Evolutionary conservation across 495 filamentous ascomycete genomes (phyloP), one percentile per base, ranked within the genome.

Genomic region (Letharia columbiana): DNA sequence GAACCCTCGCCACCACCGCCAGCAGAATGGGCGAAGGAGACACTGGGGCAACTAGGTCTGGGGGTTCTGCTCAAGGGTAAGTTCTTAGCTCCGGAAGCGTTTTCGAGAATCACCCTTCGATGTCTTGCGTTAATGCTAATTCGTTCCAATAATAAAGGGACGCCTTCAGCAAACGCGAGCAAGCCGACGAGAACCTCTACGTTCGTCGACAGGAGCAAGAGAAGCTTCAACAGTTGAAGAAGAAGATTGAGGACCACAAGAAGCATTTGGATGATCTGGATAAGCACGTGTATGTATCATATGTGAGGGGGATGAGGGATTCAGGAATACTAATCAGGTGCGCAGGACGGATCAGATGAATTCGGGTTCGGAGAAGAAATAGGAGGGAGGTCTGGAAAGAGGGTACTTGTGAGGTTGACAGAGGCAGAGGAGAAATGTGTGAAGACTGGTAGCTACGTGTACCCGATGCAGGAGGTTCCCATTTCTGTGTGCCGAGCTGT

Each of bases 121-220:
- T 12, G 4, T 42, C 40, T 6, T 10, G 5, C 17, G 28, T 18
- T 9, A 11, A 49, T 50, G 64, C 65, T 67, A 40, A 66, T 35
- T 23, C 12, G 8, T 2, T 41, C 31, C 15, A 10, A 23, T 42
- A 28, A 45, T 11, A 61, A 67, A 93, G 92, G 67, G 94, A 99
- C 75, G 82, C 88, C 61, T 99, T 96, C 84, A 88, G 88, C 74
- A 86, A 87, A 75, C 91, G 94, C 70, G 94, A 99, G 79, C 86
- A 86, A 68, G 93, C 93, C 67, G 82, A 81, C 74, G 94, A 99
- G 79, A 86, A 89, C 73, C 82, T 83, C 68, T 88, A 89, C 80
- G 90, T 99, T 77, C 80, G 84, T 62, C 80, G 90, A 81, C 86
- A 89, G 72, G 94, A 99, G 83, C 80, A 84, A 75, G 83, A 89